Percentiles rank a stretch among this genome's conserved stretches.
phyloP scores from a whole-genome alignment of 73 alveolate genomes.

The Paraurostyla sp. region DNA sequence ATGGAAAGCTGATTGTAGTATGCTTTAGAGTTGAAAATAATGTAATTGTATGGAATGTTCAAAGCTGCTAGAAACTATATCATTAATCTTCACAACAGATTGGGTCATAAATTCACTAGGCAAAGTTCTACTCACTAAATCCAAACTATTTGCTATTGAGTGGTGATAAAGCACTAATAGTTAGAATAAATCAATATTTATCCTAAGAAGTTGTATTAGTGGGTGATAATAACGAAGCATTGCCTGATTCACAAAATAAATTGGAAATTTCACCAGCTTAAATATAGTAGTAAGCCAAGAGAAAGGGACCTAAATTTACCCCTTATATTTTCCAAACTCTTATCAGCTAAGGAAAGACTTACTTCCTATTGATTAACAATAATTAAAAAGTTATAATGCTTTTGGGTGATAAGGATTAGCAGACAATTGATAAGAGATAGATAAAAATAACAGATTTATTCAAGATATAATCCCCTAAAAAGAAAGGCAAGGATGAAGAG shows the following conservation, averaged over 20 bases:
- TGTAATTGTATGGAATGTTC: slow-evolving; percentile 65
- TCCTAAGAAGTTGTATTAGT: neutral
- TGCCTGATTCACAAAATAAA: neutral
- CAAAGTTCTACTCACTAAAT: slow-evolving; percentile 29
- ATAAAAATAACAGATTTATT: neutral
- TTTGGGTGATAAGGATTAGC: neutral
- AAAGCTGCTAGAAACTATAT: slow-evolving; percentile 26
- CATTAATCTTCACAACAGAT: neutral
- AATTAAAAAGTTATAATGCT: slow-evolving; percentile 42
- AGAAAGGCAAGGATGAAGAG: neutral
- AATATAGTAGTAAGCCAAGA: neutral
- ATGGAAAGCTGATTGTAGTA: slow-evolving; percentile 55
- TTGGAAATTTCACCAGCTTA: neutral
- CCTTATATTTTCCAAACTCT: neutral
- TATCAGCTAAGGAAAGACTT: neutral
- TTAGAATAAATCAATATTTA: neutral
- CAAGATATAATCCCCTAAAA: neutral
- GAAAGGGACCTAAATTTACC: slow-evolving; percentile 42
- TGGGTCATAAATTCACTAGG: slow-evolving; percentile 17
- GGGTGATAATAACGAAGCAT: neutral
- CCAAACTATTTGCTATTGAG: slow-evolving; percentile 33
- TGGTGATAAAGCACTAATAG: slow-evolving; percentile 50
- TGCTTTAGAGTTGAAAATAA: slow-evolving; percentile 64
- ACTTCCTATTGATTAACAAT: slow-evolving; percentile 22
- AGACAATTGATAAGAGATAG: neutral